Percentiles rank a stretch among this genome's conserved stretches.
Conservation (phyloP, 2,329 filamentous ascomycete genomes). For the Exserohilum turcica region DNA sequence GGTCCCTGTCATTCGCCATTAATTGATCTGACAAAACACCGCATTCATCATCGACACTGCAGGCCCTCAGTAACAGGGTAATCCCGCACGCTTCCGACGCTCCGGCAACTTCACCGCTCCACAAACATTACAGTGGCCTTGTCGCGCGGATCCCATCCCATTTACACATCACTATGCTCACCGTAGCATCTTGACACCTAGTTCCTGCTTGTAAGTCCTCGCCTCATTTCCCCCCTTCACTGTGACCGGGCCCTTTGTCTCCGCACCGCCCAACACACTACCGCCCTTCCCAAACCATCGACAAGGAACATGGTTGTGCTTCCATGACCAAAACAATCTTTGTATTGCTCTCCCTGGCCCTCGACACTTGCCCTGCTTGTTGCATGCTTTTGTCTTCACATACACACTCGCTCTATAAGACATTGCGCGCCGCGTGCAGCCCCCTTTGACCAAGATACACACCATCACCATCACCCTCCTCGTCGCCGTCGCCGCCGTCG, state of each 20-base stretch:
- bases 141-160: constrained; percentile 29
- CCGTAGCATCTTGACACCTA: constrained; percentile 26
- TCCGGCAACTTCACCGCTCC: constrained; percentile 37
- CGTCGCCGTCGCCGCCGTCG: background rate
- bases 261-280: constrained; percentile 26
- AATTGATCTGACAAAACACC: constrained; percentile 28
- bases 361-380: constrained; percentile 32
- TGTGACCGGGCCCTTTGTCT: constrained; percentile 39
- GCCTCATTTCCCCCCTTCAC: constrained; percentile 42
- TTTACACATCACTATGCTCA: constrained; percentile 33
- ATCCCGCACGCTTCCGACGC: constrained; percentile 41
- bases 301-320: constrained; percentile 37
- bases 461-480: too few relatives aligned
- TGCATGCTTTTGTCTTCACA: constrained; percentile 21
- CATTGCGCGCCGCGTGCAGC: constrained; percentile 21
- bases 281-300: constrained; percentile 41
- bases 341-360: constrained; percentile 42
- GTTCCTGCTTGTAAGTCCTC: constrained; percentile 40
- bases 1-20: constrained; percentile 33
- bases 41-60: constrained; percentile 30
- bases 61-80: constrained; percentile 36
- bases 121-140: constrained; percentile 27
- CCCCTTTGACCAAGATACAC: too few relatives aligned
- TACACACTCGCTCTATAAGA: constrained; percentile 28
- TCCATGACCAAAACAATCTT: constrained; percentile 41